A percentile compares a stretch with the other conserved stretches of the same genome.
Evolutionary conservation across 1,139 yeast species (phyloP).

Genomic region (Yamadazyma mexicana): DNA sequence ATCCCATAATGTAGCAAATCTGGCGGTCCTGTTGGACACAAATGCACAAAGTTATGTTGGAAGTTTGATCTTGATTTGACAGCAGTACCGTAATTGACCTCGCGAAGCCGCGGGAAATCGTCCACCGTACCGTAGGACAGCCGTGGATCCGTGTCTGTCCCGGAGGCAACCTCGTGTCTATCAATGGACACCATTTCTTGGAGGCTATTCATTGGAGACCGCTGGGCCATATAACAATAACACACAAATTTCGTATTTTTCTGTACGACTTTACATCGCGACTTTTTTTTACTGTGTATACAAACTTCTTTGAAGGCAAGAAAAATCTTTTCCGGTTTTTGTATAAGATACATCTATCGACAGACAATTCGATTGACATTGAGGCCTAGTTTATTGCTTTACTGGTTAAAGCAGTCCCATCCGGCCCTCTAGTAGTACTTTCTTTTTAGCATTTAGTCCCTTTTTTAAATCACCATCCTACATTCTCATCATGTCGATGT

Average conservation of each 20-base stretch:
- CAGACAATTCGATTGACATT: not conserved
- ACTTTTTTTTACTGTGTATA: not conserved
- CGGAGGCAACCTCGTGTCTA: not conserved
- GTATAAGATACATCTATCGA: not conserved
- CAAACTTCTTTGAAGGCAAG: not conserved
- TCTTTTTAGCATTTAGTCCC: not conserved
- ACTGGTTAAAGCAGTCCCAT: not conserved
- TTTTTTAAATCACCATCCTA: not conserved
- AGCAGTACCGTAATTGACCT: conserved; percentile 12
- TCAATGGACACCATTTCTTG: conserved; percentile 4
- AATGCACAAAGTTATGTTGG: conserved; percentile 8
- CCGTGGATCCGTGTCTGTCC: not conserved
- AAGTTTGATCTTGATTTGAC: conserved; percentile 12
- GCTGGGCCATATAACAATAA: not conserved
- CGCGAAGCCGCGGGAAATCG: conserved; percentile 16
- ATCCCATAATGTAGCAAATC: conserved; percentile 44
- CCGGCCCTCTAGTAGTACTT: too few relatives aligned
- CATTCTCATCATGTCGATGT: conserved; percentile 11
- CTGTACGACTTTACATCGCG: not conserved
- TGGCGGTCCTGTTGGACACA: conserved; percentile 31
- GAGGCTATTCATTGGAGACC: conserved; percentile 3
- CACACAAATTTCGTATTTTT: not conserved
- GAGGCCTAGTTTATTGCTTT: not conserved
- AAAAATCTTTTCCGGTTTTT: not conserved
- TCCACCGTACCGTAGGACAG: conserved; percentile 7